Base-by-base conservation (phyloP, 2,329 filamentous ascomycete genomes). In the Aureobasidium sp. region DNA sequence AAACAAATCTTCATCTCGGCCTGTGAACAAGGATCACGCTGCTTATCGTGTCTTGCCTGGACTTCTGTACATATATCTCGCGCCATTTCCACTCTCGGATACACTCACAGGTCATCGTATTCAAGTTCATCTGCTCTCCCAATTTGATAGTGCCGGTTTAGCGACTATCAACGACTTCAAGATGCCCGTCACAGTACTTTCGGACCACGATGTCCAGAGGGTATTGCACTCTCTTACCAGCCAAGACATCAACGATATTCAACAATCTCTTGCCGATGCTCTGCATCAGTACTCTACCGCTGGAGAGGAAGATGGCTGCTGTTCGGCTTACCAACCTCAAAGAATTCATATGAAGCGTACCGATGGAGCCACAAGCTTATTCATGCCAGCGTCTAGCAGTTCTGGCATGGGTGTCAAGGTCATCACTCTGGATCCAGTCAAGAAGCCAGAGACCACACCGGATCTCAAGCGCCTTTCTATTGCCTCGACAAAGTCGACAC, bases 211-310 rank as follows among this genome's bases (percentile, higher is more conserved):
- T 66, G 81, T 87, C 34, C 79, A 78, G 63, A 74, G 73, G 5
- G 72, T 87, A 8, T 77, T 87, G 8, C 77, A 82, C 51, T 80
- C 81, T 13, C 75, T 87, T 56, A 80, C 74, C 42, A 79, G 78
- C 58, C 79, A 84, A 59, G 83, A 87, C 67, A 79, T 87, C 32
- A 68, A 79, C 29, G 73, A 79, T n/a, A 74, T 87, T 8, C 84
- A 86, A 64, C 73, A 78, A 65, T 80, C 78, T 27, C 79, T 88
- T 5, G 80, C 81, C 27, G 81, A 85, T 63, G 83, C 84, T 0
- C 75, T 88, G 5, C 83, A 84, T 67, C 83, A 84, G 69, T 89
- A 88, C 68, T 87, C 85, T 0, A 86, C 84, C 15, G 80, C 82
- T 3, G 81, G 79, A 27, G 84, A 87, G 61, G 73, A 70, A 3